These are phyloP conservation scores for Lactifluus pinguis DNA, from an alignment of 768 basidiomycete species.

Conservation along the genomic window DNA sequence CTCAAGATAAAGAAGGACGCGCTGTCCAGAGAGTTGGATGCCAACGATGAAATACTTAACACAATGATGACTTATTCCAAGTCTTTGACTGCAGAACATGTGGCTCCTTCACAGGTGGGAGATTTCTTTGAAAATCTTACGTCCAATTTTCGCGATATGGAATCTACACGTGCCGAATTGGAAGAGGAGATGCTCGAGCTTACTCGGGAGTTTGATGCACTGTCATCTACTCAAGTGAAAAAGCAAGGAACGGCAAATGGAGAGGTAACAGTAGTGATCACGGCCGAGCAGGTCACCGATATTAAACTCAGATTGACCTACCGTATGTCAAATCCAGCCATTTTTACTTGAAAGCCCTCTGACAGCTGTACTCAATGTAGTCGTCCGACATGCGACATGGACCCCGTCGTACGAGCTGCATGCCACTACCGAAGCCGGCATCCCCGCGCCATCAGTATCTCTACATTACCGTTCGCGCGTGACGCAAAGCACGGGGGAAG, in stretches of 20 bases:
- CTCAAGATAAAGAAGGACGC: conserved; percentile 30
- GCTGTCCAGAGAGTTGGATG: conserved; percentile 31
- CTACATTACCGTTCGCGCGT: conserved; percentile 50
- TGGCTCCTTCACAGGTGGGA: conserved; percentile 31
- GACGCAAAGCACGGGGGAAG: conserved; percentile 49
- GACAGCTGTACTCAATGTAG: conserved; percentile 26
- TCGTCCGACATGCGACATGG: conserved; percentile 45
- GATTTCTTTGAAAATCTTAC: conserved; percentile 36
- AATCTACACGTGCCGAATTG: conserved; percentile 28
- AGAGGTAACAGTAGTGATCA: conserved; percentile 36
- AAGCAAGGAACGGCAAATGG: conserved; percentile 27
- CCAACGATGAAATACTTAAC: conserved; percentile 34
- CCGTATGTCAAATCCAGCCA: conserved; percentile 28
- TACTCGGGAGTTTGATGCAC: conserved; percentile 31
- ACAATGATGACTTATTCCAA: conserved; percentile 38
- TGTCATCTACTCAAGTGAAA: conserved; percentile 26
- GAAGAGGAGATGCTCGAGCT: conserved; percentile 30
- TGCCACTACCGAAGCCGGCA: conserved; percentile 34
- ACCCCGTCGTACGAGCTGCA: conserved; percentile 50
- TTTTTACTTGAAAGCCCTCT: neutral
- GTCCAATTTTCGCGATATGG: conserved; percentile 29
- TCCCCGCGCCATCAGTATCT: conserved; percentile 35
- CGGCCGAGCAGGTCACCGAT: conserved; percentile 28
- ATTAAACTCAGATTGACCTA: conserved; percentile 45
- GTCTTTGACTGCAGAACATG: conserved; percentile 35